These are phyloP conservation scores for Allium fistulosum DNA, from an alignment of 106 monocot species.

Conservation along the genomic window DNA sequence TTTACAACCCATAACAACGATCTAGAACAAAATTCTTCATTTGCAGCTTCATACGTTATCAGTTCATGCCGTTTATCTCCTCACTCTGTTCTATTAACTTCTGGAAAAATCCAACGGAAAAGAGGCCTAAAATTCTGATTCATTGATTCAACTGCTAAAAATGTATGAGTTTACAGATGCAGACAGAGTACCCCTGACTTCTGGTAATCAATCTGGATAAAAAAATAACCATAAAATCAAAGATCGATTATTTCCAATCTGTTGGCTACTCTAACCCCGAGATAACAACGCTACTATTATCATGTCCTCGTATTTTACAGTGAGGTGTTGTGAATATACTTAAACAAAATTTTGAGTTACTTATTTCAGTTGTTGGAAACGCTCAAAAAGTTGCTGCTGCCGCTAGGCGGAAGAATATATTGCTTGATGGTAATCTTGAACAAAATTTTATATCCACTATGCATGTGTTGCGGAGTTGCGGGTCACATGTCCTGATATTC, in stretches of 20 bases:
- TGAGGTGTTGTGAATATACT: slow-evolving; percentile 6
- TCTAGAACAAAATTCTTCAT: too few relatives aligned
- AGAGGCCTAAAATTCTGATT: too few relatives aligned
- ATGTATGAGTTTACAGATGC: slow-evolving; percentile 9
- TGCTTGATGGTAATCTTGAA: slow-evolving; percentile 8
- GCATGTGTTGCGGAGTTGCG: slow-evolving; percentile 12
- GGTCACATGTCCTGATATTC: not conserved
- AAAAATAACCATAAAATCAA: slow-evolving; percentile 17
- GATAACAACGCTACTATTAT: slow-evolving; percentile 14
- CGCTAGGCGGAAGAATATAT: not conserved
- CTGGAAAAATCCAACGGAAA: too few relatives aligned
- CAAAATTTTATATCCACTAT: slow-evolving; percentile 11
- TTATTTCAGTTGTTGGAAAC: slow-evolving; percentile 17
- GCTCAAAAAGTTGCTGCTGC: slow-evolving; percentile 1
- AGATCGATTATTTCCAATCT: slow-evolving; percentile 34
- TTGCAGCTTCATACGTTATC: too few relatives aligned
- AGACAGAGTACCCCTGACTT: slow-evolving; percentile 5
- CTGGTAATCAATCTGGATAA: slow-evolving; percentile 1
- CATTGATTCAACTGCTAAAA: too few relatives aligned
- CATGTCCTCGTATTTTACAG: slow-evolving; percentile 5
- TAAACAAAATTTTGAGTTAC: slow-evolving; percentile 7
- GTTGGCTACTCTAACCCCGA: slow-evolving; percentile 15
- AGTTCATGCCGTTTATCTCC: too few relatives aligned
- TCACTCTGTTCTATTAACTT: too few relatives aligned
- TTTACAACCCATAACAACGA: too few relatives aligned